Evolutionary conservation across 768 basidiomycete species (phyloP), one percentile per base, ranked within the genome.

Genomic region (Calocybe indica): DNA sequence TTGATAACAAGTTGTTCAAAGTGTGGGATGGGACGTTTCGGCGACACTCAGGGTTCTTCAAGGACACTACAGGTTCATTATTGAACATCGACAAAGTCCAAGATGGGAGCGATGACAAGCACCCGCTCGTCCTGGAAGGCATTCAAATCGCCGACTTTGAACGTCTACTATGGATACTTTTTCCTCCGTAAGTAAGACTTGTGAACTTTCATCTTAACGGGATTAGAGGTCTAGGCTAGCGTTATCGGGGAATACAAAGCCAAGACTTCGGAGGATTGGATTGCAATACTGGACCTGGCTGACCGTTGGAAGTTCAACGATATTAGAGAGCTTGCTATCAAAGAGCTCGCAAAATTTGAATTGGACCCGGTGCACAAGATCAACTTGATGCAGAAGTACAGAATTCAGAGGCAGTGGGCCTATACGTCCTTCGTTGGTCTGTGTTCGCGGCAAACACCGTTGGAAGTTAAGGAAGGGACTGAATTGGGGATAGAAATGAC

Each of bases 111-210:
- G 52, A 56, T 33, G 63, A 65, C 46, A 48, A 53, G 42, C 52
- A 58, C 41, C 66, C 64, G 8, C 49, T 65, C n/a, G 50, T 53
- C 5, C 45, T 68, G 10, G 50, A 53, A 7, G 58, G 52, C 8
- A 55, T 66, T 36, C 50, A 56, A 5, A 49, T 49, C 14, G 47
- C 51, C 11, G 67, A 68, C 35, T 68, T 70, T 48, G 68, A 70
- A 51, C 54, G 60, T 14, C 54, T 70, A 12, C 49, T 70, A 9
- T 64, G 62, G 60, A 62, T 68, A 34, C 31, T 69, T 5, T 66
- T 63, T 48, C 48, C 62, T 37, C 47, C 66, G 64, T 66, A 51
- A 49, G 62, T 29, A 6, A 38, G 7, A 32, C 40, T 42, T 31
- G 36, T 22, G 22, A 22, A 22, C 4, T 4, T 22, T 22, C 22